Evolutionary conservation across 306 rosid species (phyloP).

Genomic region (Cotoneaster glaucophyllus): DNA sequence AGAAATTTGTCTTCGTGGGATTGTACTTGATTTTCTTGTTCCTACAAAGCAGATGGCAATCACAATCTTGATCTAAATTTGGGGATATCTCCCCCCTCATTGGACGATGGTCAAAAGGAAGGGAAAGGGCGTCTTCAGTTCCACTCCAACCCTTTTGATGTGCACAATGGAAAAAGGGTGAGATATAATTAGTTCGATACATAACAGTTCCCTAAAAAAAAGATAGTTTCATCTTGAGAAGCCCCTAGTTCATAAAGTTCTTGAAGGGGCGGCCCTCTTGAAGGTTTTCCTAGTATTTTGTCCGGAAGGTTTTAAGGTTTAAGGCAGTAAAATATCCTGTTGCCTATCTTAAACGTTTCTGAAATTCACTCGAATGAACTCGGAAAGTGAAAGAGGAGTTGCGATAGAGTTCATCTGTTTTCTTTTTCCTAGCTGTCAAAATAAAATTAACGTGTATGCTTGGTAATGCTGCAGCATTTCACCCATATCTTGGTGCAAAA

Average conservation of each 20-base stretch:
- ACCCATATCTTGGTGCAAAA: not conserved
- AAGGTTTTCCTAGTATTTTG: not conserved
- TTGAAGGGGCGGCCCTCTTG: not conserved
- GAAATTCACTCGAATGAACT: not conserved
- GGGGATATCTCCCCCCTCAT: conserved; percentile 68
- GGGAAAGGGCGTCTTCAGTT: conserved; percentile 44
- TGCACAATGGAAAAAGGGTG: conserved; percentile 59
- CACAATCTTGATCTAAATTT: conserved; percentile 86
- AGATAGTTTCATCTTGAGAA: not conserved
- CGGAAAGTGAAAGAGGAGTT: not conserved
- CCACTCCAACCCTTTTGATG: conserved; percentile 38
- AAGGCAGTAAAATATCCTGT: not conserved
- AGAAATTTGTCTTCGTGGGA: not conserved
- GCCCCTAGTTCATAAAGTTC: not conserved
- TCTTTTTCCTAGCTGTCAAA: not conserved
- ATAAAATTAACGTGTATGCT: not conserved
- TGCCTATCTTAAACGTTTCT: not conserved
- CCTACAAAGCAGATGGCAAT: conserved; percentile 41
- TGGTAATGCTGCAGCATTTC: not conserved
- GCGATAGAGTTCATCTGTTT: not conserved
- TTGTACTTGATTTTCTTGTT: conserved; percentile 11
- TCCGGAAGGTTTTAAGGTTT: not conserved
- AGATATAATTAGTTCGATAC: not conserved
- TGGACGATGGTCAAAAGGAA: conserved; percentile 44
- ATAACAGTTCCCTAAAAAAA: not conserved